Evolutionary conservation across 1,284 basidiomycete species (phyloP).

Genomic region (Microbotryum saponariae): DNA sequence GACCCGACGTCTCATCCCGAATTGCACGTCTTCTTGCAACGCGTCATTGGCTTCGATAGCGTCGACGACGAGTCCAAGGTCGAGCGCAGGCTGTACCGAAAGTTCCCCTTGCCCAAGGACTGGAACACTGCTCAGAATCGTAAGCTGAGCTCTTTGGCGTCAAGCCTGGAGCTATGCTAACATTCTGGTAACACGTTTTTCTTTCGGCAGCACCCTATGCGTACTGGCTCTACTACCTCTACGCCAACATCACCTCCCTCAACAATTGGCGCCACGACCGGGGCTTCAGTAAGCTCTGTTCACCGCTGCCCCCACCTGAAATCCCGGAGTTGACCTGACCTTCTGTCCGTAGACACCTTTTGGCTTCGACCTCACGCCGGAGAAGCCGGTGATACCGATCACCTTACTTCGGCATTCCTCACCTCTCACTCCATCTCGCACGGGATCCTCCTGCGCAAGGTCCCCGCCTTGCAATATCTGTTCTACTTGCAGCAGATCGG

Average conservation of each 20-base stretch:
- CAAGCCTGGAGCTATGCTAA: constrained; percentile 4
- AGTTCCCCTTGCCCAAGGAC: constrained; percentile 85
- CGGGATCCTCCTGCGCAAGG: constrained; percentile 93
- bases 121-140: constrained; percentile 89
- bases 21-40: constrained; percentile 88
- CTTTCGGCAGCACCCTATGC: constrained; percentile 15
- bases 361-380: constrained; percentile 95
- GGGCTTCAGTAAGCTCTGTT: constrained; percentile 71
- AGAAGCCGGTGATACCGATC: constrained; percentile 97
- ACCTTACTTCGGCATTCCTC: constrained; percentile 89
- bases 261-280: constrained; percentile 82
- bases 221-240: constrained; percentile 91
- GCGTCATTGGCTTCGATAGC: constrained; percentile 91
- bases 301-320: neutral
- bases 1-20: constrained; percentile 86
- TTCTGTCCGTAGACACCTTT: constrained; percentile 64
- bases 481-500: constrained; percentile 97
- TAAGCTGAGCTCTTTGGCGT: constrained; percentile 81
- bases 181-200: neutral
- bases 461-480: constrained; percentile 63
- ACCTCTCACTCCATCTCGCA: constrained; percentile 98
- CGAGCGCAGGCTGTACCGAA: constrained; percentile 83
- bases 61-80: constrained; percentile 97
- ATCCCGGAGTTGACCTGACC: neutral
- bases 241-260: constrained; percentile 86